Conservation (phyloP, 2,329 filamentous ascomycete genomes). For the Penicillium janthinellum region DNA sequence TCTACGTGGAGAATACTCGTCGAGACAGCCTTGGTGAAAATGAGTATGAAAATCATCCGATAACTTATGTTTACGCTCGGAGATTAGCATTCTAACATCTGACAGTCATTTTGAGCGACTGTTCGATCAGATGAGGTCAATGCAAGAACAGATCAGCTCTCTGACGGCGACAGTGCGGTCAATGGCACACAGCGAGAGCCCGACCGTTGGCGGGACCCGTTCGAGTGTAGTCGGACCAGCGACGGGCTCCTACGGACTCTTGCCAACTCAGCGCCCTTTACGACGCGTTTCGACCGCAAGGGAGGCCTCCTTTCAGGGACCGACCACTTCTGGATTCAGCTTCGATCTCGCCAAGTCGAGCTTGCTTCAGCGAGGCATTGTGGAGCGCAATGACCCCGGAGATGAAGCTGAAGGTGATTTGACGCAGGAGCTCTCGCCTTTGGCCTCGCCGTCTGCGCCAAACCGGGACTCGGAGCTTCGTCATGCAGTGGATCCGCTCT, state of each 20-base stretch:
- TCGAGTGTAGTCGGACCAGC: constrained; percentile 8
- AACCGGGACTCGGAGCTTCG: constrained; percentile 27
- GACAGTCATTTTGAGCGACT: constrained; percentile 30
- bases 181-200: constrained; percentile 53
- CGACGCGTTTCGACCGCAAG: constrained; percentile 37
- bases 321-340: constrained; percentile 80
- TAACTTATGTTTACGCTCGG: neutral
- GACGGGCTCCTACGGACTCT: constrained; percentile 10
- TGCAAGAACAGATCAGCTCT: constrained; percentile 70
- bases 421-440: constrained; percentile 41
- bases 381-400: constrained; percentile 49
- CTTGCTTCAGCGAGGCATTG: constrained; percentile 83
- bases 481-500: constrained; percentile 68
- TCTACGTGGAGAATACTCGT: constrained; percentile 64
- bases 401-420: constrained; percentile 60
- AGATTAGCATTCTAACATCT: neutral
- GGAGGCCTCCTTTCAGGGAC: constrained; percentile 73
- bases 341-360: constrained; percentile 84
- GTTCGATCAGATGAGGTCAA: constrained; percentile 34
- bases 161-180: constrained; percentile 71
- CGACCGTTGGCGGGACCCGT: constrained; percentile 14
- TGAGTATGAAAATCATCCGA: constrained; percentile 58
- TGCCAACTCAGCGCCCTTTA: constrained; percentile 16
- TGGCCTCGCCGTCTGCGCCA: constrained; percentile 31
- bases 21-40: constrained; percentile 67